Evolutionary conservation across 2,329 filamentous ascomycete species (phyloP).

Genomic region (Zymoseptoria pseudotritici): DNA sequence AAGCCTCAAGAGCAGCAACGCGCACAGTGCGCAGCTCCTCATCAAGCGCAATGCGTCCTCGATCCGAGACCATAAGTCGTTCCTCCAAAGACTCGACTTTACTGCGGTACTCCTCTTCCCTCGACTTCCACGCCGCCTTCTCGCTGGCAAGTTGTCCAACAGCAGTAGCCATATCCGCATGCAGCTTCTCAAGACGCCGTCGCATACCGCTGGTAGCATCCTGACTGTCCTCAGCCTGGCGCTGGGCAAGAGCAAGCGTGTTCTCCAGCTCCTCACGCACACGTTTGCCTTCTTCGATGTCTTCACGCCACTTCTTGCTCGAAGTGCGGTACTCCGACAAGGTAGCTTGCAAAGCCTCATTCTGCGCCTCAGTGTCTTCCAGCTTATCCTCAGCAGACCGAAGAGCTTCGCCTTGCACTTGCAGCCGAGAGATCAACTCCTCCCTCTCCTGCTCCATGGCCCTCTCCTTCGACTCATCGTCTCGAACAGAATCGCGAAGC

Average conservation of each 20-base stretch:
- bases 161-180: slow-evolving; percentile 76
- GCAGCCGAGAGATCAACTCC: slow-evolving; percentile 33
- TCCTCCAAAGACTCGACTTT: slow-evolving; percentile 49
- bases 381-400: slow-evolving; percentile 22
- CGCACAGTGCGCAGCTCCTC: slow-evolving; percentile 40
- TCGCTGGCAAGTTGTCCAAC: slow-evolving; percentile 75
- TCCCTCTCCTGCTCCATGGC: slow-evolving; percentile 38
- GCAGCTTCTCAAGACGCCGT: slow-evolving; percentile 73
- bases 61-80: slow-evolving; percentile 40
- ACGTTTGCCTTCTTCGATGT: slow-evolving; percentile 49
- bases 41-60: slow-evolving; percentile 39
- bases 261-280: slow-evolving; percentile 61
- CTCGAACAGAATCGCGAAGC: slow-evolving; percentile 35
- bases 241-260: slow-evolving; percentile 62
- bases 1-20: slow-evolving; percentile 61
- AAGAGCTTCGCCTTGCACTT: slow-evolving; percentile 28
- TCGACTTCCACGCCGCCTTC: slow-evolving; percentile 68
- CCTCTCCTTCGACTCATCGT: slow-evolving; percentile 37
- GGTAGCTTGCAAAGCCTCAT: slow-evolving; percentile 53
- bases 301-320: slow-evolving; percentile 51
- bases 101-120: slow-evolving; percentile 49
- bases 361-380: slow-evolving; percentile 48
- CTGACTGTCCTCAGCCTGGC: slow-evolving; percentile 77
- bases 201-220: slow-evolving; percentile 53
- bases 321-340: slow-evolving; percentile 58